phyloP scores from a whole-genome alignment of 345 rosid species.

The Ceriops zippeliana region DNA sequence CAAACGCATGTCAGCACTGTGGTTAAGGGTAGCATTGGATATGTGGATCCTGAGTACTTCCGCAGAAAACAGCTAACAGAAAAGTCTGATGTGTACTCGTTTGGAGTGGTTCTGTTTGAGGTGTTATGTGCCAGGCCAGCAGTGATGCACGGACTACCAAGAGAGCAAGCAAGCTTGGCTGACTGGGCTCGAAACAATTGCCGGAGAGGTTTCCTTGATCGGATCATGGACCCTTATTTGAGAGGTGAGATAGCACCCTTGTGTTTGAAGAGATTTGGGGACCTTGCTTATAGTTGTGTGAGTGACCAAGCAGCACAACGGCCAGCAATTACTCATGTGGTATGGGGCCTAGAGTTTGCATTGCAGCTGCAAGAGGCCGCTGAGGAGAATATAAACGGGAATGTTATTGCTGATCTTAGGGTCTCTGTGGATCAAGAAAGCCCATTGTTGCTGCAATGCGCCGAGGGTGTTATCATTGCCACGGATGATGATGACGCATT shows the following conservation, averaged over 20 bases:
- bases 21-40: slow-evolving; percentile 54
- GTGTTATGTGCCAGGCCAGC: slow-evolving; percentile 50
- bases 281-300: slow-evolving; percentile 43
- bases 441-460: neutral
- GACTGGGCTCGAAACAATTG: slow-evolving; percentile 37
- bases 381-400: slow-evolving; percentile 1
- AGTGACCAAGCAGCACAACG: slow-evolving; percentile 18
- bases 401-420: neutral
- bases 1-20: slow-evolving; percentile 44
- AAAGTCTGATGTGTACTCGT: slow-evolving; percentile 71
- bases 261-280: slow-evolving; percentile 40
- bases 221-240: slow-evolving; percentile 41
- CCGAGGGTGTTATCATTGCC: neutral
- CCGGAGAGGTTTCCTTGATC: slow-evolving; percentile 21
- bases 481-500: slow-evolving; percentile 21
- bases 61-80: slow-evolving; percentile 51
- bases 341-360: slow-evolving; percentile 24
- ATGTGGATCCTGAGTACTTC: slow-evolving; percentile 60
- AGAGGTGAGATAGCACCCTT: slow-evolving; percentile 26
- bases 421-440: neutral
- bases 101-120: slow-evolving; percentile 59
- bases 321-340: slow-evolving; percentile 26
- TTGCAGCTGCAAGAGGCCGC: slow-evolving; percentile 24
- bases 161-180: slow-evolving; percentile 34
- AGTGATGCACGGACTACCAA: slow-evolving; percentile 18